A percentile compares a stretch with the other conserved stretches of the same genome.
These are phyloP conservation scores for Cicer yamashitae DNA, from an alignment of 306 rosid genomes.

Conservation along the genomic window DNA sequence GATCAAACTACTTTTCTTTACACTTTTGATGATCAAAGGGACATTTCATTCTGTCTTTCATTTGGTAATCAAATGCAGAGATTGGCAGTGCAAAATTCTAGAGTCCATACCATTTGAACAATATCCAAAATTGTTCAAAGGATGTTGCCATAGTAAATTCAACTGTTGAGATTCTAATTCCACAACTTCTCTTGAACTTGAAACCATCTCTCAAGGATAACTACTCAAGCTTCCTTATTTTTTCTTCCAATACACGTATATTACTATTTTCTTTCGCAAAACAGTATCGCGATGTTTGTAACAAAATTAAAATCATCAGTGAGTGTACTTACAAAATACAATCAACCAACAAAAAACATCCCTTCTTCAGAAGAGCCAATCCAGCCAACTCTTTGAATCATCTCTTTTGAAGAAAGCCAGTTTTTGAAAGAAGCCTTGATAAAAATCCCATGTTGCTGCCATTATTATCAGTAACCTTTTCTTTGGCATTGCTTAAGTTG, in stretches of 20 bases:
- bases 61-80: neutral
- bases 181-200: too few relatives aligned
- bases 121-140: too few relatives aligned
- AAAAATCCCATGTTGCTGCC: slow-evolving; percentile 66
- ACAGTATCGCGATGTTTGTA: neutral
- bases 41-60: neutral
- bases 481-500: slow-evolving; percentile 57
- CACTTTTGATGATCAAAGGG: too few relatives aligned
- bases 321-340: neutral
- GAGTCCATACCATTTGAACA: neutral
- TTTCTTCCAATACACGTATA: too few relatives aligned
- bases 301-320: neutral
- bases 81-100: neutral
- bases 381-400: slow-evolving; percentile 37
- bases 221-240: too few relatives aligned
- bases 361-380: neutral
- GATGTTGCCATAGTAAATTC: too few relatives aligned
- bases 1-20: too few relatives aligned
- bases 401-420: slow-evolving; percentile 60
- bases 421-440: slow-evolving; percentile 73
- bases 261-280: too few relatives aligned
- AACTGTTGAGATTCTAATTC: too few relatives aligned
- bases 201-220: too few relatives aligned
- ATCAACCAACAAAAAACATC: slow-evolving; percentile 5
- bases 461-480: slow-evolving; percentile 45